Evolutionary conservation across 495 filamentous ascomycete species (phyloP).

Genomic region (Emericellopsis terricola): DNA sequence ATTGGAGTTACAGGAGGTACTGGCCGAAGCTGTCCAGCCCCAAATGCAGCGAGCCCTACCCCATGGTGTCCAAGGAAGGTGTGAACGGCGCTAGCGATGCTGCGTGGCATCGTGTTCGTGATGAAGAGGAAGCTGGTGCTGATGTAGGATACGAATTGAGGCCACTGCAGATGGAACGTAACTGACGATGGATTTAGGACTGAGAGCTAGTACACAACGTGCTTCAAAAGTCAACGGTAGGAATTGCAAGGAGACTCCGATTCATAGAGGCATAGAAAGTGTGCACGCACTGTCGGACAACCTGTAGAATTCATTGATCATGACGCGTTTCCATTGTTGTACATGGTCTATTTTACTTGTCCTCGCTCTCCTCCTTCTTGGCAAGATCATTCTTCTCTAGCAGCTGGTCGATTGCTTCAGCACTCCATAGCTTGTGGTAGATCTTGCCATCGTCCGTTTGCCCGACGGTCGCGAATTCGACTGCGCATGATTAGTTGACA

Average conservation of each 20-base stretch:
- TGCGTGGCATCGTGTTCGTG: slow-evolving; percentile 11
- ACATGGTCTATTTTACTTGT: slow-evolving; percentile 17
- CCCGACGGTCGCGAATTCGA: slow-evolving; percentile 97
- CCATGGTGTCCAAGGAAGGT: too few species aligned
- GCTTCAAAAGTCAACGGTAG: too few species aligned
- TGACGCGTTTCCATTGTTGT: too few species aligned
- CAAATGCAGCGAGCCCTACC: slow-evolving; percentile 32
- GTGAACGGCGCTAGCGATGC: too few species aligned
- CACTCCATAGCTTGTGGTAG: slow-evolving; percentile 94
- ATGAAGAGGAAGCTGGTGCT: slow-evolving; percentile 14
- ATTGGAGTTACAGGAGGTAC: slow-evolving; percentile 64
- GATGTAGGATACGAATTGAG: neutral
- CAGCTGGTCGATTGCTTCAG: slow-evolving; percentile 88
- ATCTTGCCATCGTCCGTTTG: slow-evolving; percentile 87
- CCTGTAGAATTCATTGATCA: too few species aligned
- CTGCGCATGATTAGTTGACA: slow-evolving; percentile 21
- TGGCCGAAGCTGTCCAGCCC: slow-evolving; percentile 31
- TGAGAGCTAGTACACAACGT: too few species aligned
- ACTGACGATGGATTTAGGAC: too few species aligned
- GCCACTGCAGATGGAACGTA: neutral
- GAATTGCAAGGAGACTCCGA: too few species aligned
- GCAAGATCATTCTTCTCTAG: slow-evolving; percentile 90
- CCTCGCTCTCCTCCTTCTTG: slow-evolving; percentile 67
- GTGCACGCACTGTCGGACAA: too few species aligned
- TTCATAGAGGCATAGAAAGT: too few species aligned